Evolutionary conservation across 2,329 filamentous ascomycete genomes (phyloP).

Genomic region (Cordyceps farinosa): DNA sequence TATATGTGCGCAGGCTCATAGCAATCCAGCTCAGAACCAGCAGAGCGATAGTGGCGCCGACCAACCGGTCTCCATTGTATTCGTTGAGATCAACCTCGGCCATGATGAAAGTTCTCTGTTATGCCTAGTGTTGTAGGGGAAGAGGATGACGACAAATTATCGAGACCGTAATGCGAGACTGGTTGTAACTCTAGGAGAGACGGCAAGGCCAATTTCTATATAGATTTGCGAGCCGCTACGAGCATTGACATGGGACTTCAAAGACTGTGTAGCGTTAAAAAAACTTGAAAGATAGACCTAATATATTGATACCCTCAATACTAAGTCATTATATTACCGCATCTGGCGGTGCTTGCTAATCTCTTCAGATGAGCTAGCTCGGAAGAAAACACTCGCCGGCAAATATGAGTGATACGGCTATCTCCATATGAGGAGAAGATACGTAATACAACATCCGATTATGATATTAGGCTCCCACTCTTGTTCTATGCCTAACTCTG

Average conservation of each 20-base stretch:
- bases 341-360: neutral
- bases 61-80: constrained; percentile 37
- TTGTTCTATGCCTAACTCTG: neutral
- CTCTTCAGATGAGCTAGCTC: too few relatives aligned
- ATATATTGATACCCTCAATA: neutral
- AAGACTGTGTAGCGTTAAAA: constrained; percentile 2
- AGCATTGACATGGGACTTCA: neutral
- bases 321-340: constrained; percentile 4
- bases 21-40: constrained; percentile 41
- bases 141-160: constrained; percentile 1
- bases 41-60: constrained; percentile 36
- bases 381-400: too few relatives aligned
- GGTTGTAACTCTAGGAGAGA: neutral
- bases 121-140: neutral
- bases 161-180: neutral
- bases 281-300: constrained; percentile 10
- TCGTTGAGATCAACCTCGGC: constrained; percentile 33
- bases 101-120: constrained; percentile 19
- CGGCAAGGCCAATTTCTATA: constrained; percentile 13
- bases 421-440: too few relatives aligned
- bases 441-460: too few relatives aligned
- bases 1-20: constrained; percentile 43
- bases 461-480: neutral
- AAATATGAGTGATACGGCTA: too few relatives aligned
- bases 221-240: constrained; percentile 10